These are phyloP conservation scores for Kurtzmaniella quercitrusa DNA, from an alignment of 1,139 yeast genomes.

Conservation along the genomic window DNA sequence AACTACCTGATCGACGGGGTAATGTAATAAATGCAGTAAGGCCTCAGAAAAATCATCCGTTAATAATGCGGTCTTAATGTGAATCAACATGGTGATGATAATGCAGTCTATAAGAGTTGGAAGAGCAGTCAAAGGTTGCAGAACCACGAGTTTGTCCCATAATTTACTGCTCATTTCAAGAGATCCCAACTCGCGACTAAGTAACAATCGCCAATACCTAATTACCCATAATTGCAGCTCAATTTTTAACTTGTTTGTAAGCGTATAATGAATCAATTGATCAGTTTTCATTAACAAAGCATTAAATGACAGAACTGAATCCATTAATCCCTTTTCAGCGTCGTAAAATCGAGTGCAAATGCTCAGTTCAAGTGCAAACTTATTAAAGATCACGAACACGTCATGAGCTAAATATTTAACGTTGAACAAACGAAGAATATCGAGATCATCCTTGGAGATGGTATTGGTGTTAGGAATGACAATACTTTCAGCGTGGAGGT, in stretches of 20 bases:
- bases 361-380: slow-evolving; percentile 36
- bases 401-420: slow-evolving; percentile 40
- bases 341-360: slow-evolving; percentile 40
- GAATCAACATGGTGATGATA: slow-evolving; percentile 48
- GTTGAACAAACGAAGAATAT: slow-evolving; percentile 37
- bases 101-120: slow-evolving; percentile 46
- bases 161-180: slow-evolving; percentile 39
- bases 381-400: slow-evolving; percentile 42
- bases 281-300: slow-evolving; percentile 45
- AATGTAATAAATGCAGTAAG: slow-evolving; percentile 54
- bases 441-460: slow-evolving; percentile 30
- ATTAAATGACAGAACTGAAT: slow-evolving; percentile 46
- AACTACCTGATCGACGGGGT: slow-evolving; percentile 31
- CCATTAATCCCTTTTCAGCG: slow-evolving; percentile 35
- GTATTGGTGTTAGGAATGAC: slow-evolving; percentile 32
- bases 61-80: slow-evolving; percentile 45
- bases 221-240: slow-evolving; percentile 68
- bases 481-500: slow-evolving; percentile 40
- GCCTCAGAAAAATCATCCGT: slow-evolving; percentile 63
- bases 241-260: slow-evolving; percentile 44
- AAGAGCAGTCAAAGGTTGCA: slow-evolving; percentile 24
- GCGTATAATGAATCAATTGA: slow-evolving; percentile 41
- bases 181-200: slow-evolving; percentile 56
- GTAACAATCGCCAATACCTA: slow-evolving; percentile 55
- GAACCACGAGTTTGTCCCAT: slow-evolving; percentile 57